Evolutionary conservation across 352 stramenopile species (phyloP).

Genomic region (Pythium periplocum): DNA sequence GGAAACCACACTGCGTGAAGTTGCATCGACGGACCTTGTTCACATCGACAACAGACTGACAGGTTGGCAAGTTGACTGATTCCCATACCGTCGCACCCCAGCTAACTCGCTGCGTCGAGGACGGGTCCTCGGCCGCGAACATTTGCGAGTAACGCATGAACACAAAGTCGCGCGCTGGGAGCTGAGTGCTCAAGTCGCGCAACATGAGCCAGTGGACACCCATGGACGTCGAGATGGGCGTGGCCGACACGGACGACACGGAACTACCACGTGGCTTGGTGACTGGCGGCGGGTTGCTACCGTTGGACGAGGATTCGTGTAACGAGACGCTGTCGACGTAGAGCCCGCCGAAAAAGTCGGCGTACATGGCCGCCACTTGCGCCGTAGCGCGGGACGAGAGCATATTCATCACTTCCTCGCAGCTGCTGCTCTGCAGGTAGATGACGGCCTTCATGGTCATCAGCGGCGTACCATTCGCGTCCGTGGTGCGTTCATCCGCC

Average conservation of each 20-base stretch:
- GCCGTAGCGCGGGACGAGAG: constrained; percentile 35
- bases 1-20: constrained; percentile 65
- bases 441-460: constrained; percentile 71
- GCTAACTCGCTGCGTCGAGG: constrained; percentile 17
- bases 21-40: constrained; percentile 37
- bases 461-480: constrained; percentile 32
- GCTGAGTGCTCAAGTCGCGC: constrained; percentile 44
- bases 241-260: background rate
- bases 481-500: constrained; percentile 1
- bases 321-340: constrained; percentile 39
- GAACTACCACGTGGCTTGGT: no score
- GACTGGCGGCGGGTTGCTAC: background rate
- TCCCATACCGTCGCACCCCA: constrained; percentile 69
- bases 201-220: constrained; percentile 69
- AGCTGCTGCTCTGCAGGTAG: constrained; percentile 59
- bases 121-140: constrained; percentile 35
- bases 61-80: constrained; percentile 54
- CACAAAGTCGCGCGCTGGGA: constrained; percentile 69
- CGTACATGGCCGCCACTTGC: constrained; percentile 45
- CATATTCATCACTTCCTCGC: constrained; percentile 61
- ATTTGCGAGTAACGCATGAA: constrained; percentile 77
- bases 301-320: constrained; percentile 2
- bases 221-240: constrained; percentile 22
- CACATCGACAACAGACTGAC: constrained; percentile 40
- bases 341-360: constrained; percentile 46